Conservation (phyloP, 1,139 yeast genomes). For the Lodderomyces margitis region DNA sequence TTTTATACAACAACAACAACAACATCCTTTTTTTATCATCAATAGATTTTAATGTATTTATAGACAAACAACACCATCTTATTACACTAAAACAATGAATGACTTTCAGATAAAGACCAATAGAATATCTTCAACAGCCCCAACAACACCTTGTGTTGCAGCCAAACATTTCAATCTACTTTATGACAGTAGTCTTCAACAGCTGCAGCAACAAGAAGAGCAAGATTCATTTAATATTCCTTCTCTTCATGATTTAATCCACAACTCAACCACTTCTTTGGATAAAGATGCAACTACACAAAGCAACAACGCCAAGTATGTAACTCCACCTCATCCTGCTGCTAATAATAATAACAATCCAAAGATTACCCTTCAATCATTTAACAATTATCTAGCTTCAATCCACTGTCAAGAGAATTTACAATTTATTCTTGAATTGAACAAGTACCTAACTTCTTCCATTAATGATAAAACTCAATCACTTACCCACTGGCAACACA, state of each 20-base stretch:
- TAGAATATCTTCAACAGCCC: background rate
- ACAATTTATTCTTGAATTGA: conserved; percentile 14
- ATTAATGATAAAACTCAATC: background rate
- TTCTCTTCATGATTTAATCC: background rate
- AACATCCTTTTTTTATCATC: too few species aligned
- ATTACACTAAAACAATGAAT: background rate
- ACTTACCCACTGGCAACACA: conserved; percentile 12
- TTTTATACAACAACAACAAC: too few species aligned
- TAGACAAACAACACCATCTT: background rate
- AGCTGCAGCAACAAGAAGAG: background rate
- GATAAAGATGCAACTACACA: background rate
- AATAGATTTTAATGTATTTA: background rate
- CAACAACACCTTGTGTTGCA: background rate
- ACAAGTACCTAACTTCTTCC: conserved; percentile 6
- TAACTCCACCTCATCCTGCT: too few species aligned
- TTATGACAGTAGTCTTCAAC: background rate
- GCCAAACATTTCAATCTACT: background rate
- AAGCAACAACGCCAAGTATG: too few species aligned
- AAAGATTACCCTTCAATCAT: conserved; percentile 8
- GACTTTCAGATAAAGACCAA: background rate
- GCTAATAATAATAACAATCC: too few species aligned
- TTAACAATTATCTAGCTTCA: conserved; percentile 11
- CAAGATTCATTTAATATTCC: conserved; percentile 1
- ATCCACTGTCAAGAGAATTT: conserved; percentile 18
- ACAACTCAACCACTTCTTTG: conserved; percentile 1